These are phyloP conservation scores for Xylaria arbuscula DNA, from an alignment of 2,329 filamentous ascomycete species.

Conservation along the genomic window DNA sequence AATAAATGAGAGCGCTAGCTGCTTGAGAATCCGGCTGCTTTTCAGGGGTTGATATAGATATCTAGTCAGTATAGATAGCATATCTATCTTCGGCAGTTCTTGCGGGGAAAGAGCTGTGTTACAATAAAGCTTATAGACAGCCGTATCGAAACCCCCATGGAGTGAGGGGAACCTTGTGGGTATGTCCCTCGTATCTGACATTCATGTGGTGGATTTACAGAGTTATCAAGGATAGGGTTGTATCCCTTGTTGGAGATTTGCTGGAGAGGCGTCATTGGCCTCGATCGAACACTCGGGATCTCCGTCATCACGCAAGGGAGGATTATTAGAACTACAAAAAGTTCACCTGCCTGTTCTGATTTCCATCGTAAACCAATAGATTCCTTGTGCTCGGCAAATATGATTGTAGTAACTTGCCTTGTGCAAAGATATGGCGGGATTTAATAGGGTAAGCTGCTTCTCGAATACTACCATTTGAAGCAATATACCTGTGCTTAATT, in stretches of 20 bases:
- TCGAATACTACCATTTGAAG: not conserved
- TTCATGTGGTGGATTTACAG: not conserved
- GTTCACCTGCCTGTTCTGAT: not conserved
- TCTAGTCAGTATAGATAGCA: not conserved
- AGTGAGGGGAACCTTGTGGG: conserved; percentile 24
- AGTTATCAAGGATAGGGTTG: conserved; percentile 17
- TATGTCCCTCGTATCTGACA: not conserved
- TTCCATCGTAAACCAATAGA: not conserved
- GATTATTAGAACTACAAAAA: not conserved
- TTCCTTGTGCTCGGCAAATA: not conserved
- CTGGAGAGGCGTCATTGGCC: not conserved
- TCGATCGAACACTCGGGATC: not conserved
- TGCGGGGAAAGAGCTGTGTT: not conserved
- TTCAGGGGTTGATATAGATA: not conserved
- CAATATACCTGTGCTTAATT: too few relatives aligned
- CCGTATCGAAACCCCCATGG: not conserved
- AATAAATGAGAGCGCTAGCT: not conserved
- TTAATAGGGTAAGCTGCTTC: not conserved
- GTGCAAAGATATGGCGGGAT: not conserved
- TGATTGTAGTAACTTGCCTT: not conserved
- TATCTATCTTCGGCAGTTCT: conserved; percentile 19
- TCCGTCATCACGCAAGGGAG: not conserved
- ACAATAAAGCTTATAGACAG: conserved; percentile 9
- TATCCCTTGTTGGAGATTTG: conserved; percentile 17
- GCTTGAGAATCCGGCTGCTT: not conserved